Conservation (phyloP, 1,284 basidiomycete species). For the Ganoderma sp. region DNA sequence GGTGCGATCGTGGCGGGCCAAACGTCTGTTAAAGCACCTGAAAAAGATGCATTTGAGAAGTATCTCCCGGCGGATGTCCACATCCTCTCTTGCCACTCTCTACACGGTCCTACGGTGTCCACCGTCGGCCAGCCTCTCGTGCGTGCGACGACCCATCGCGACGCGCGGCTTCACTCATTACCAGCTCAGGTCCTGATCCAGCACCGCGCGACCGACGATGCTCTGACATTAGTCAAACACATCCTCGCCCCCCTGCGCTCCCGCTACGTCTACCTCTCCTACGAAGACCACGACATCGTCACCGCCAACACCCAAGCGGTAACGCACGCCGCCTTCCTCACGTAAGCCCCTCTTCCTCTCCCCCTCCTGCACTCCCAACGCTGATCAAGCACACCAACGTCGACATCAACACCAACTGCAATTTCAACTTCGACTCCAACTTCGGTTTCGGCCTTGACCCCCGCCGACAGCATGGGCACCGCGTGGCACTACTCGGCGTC, state of each 20-base stretch:
- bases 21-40: constrained; percentile 96
- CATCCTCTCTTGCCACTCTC: constrained; percentile 93
- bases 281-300: constrained; percentile 95
- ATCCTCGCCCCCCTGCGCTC: constrained; percentile 86
- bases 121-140: constrained; percentile 94
- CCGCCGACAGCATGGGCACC: constrained; percentile 86
- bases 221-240: constrained; percentile 81
- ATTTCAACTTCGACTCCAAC: no score
- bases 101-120: constrained; percentile 93
- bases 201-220: constrained; percentile 81
- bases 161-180: not conserved
- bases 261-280: constrained; percentile 90
- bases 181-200: constrained; percentile 81
- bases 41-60: constrained; percentile 89
- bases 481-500: constrained; percentile 83
- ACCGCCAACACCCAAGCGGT: constrained; percentile 99
- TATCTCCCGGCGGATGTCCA: constrained; percentile 86
- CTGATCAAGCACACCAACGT: not conserved
- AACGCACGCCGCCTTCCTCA: constrained; percentile 96
- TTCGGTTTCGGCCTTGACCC: not conserved
- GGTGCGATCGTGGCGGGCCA: constrained; percentile 94
- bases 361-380: constrained; percentile 4
- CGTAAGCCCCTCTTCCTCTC: constrained; percentile 52
- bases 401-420: no score
- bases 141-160: constrained; percentile 36